Conservation (phyloP, 2,329 filamentous ascomycete species). For the Phialophora macrospora region DNA sequence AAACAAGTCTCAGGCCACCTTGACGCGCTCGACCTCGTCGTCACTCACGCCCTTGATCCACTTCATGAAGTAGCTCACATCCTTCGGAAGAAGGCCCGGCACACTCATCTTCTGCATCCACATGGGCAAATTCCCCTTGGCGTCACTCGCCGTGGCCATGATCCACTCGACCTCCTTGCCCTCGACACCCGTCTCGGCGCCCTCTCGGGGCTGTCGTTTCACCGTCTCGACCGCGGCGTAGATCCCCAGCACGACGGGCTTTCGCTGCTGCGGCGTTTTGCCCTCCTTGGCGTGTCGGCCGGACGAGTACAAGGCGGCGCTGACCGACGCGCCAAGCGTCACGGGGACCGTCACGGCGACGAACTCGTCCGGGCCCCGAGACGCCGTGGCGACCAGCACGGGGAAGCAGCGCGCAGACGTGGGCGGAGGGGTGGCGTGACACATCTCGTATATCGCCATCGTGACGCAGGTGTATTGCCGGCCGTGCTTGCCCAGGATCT, state of each 20-base stretch:
- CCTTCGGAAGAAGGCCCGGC: constrained; percentile 68
- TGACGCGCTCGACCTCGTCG: constrained; percentile 18
- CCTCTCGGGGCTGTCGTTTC: constrained; percentile 14
- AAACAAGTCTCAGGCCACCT: not conserved
- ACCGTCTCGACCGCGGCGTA: constrained; percentile 39
- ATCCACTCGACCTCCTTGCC: constrained; percentile 67
- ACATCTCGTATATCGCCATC: constrained; percentile 42
- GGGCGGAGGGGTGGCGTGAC: constrained; percentile 40
- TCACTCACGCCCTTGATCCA: constrained; percentile 62
- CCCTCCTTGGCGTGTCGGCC: constrained; percentile 40
- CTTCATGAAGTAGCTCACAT: constrained; percentile 69
- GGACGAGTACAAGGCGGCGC: constrained; percentile 40
- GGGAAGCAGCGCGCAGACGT: constrained; percentile 42
- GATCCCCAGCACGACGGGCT: constrained; percentile 39
- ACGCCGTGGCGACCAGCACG: constrained; percentile 42
- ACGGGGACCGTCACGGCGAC: constrained; percentile 44
- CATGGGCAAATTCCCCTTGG: constrained; percentile 68
- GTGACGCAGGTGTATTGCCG: constrained; percentile 23
- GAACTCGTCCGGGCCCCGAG: constrained; percentile 34
- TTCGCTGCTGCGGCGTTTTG: constrained; percentile 36
- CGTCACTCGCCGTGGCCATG: constrained; percentile 77
- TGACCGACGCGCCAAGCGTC: constrained; percentile 32
- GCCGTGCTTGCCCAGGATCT: not conserved
- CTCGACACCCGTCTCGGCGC: constrained; percentile 57
- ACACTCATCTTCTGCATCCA: constrained; percentile 69